Conservation (phyloP, 768 basidiomycete species). For the Tulasnella sp. region DNA sequence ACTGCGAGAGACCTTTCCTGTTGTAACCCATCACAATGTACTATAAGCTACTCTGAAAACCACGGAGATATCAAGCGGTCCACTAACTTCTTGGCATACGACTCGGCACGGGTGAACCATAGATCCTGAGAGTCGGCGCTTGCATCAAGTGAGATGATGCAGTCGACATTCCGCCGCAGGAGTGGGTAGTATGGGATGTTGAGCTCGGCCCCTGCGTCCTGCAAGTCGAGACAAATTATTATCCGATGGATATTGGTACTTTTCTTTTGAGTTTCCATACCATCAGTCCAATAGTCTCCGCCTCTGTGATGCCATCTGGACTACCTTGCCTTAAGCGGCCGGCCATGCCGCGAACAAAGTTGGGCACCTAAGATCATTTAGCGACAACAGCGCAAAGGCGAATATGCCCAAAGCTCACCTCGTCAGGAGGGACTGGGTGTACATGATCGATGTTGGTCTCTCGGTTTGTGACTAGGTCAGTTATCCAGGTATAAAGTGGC, state of each 20-base stretch:
- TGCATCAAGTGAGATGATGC: constrained; percentile 25
- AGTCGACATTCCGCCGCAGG: constrained; percentile 24
- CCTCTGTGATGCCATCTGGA: constrained; percentile 20
- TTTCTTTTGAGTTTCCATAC: background rate
- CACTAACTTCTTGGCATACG: constrained; percentile 15
- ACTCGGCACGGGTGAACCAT: constrained; percentile 27
- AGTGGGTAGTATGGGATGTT: constrained; percentile 27
- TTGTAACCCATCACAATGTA: background rate
- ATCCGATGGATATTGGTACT: background rate
- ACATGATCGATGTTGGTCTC: constrained; percentile 22
- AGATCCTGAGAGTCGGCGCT: constrained; percentile 23
- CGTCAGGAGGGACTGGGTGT: constrained; percentile 26
- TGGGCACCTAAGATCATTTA: constrained; percentile 21
- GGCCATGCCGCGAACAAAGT: constrained; percentile 25
- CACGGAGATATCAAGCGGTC: background rate
- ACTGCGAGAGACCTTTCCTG: constrained; percentile 2
- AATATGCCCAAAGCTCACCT: constrained; percentile 14
- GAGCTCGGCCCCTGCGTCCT: constrained; percentile 27
- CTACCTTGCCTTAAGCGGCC: constrained; percentile 19
- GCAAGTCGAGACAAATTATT: background rate
- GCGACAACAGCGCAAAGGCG: background rate
- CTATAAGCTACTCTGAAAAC: constrained; percentile 8
- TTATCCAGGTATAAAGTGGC: constrained; percentile 10
- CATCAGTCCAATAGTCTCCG: constrained; percentile 26
- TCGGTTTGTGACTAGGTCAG: constrained; percentile 21